These are phyloP conservation scores for Saccharomycopsis fermentans DNA, from an alignment of 805 yeast genomes.

Conservation along the genomic window DNA sequence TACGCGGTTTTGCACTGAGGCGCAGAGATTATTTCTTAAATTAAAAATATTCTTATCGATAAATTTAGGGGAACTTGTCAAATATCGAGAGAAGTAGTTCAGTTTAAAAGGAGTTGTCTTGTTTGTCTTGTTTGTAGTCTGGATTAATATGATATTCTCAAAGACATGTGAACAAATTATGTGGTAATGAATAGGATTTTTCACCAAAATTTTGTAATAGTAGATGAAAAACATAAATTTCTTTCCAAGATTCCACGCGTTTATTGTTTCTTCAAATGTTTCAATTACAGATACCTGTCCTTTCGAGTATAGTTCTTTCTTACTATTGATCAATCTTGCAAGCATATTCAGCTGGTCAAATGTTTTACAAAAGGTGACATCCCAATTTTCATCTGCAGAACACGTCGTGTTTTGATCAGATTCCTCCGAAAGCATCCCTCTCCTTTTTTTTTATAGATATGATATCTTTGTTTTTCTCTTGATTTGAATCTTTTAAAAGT, in stretches of 20 bases:
- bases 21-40: not conserved
- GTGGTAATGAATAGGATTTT: not conserved
- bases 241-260: not conserved
- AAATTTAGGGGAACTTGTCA: not conserved
- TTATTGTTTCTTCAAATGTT: not conserved
- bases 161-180: not conserved
- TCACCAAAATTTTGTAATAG: not conserved
- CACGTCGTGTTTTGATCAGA: not conserved
- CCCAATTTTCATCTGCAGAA: not conserved
- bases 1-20: not conserved
- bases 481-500: too few species aligned
- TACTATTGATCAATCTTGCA: not conserved
- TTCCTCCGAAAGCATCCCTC: not conserved
- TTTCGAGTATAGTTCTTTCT: not conserved
- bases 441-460: too few species aligned
- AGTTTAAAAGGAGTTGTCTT: not conserved
- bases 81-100: not conserved
- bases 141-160: not conserved
- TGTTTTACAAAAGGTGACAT: not conserved
- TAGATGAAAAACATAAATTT: not conserved
- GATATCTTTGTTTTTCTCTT: too few species aligned
- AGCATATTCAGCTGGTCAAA: not conserved
- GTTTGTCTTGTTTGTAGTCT: not conserved
- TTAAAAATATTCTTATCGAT: not conserved
- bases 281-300: not conserved